Base-by-base conservation (phyloP, 2,329 filamentous ascomycete species). In the Tolypocladium inflatum region DNA sequence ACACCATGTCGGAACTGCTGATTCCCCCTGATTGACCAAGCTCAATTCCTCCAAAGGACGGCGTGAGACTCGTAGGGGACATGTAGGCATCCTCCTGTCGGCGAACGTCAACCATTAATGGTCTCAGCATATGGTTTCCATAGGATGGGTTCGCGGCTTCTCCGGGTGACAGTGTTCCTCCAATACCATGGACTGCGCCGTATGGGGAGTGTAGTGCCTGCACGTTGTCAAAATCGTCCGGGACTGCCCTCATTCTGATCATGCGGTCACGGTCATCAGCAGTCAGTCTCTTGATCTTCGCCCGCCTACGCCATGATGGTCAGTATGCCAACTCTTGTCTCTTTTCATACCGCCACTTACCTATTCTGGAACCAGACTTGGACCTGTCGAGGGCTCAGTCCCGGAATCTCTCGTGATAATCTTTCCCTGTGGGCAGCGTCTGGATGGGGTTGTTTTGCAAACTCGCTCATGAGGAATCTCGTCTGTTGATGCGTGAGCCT, bases 341-440 rank as follows among this genome's bases (percentile, higher is more conserved):
- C 23, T 39, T 19, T 9, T 17, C 6, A 11, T 41, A 0, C 15
- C 15, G 15, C 30, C 17, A 68, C 80, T 66, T 81, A 96, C 92
- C 92, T 85, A 74, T 97, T 97, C 74, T 97, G 92, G 74, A 97
- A 97, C 93, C 92, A 97, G 55, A 97, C 92, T 73, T 97, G 92
- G 30, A 97, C 93, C 71, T 97, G 92, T 61, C 92, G 85, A 42
- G 92, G 90, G 66, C 90, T 96, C 54, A 97, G 76, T 1, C 92
- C 93, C 38, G 93, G 92, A 52, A 97, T 97, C 70, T 97, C 91
- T 62, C 88, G 80, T 4, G 92, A 93, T 42, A 97, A 78, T 53
- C 91, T 82, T 70, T 96, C 92, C 62, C 92, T 82, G 71, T 96
- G 91, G 53, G 90, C 89, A 45, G 92, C 92, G 74, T 97, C 92